Conservation (phyloP, 371 early-diverging fungal species). For the Coemansia sp. region DNA sequence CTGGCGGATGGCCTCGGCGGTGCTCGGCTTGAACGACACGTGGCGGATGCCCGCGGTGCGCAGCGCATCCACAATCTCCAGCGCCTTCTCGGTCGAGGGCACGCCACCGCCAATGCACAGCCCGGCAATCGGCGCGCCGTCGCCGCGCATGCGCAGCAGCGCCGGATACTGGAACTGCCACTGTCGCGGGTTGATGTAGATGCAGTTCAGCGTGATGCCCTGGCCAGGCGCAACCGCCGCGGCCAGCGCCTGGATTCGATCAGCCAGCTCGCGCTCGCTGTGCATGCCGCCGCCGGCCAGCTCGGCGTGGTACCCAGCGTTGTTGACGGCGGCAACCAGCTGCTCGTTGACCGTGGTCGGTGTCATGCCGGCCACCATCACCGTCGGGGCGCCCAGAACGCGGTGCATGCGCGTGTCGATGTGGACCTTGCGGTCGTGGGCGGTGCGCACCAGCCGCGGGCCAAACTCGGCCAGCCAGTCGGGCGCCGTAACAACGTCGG, state of each 20-base stretch:
- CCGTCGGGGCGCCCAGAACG: conserved; percentile 60
- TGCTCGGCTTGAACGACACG: conserved; percentile 92
- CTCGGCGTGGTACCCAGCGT: conserved; percentile 93
- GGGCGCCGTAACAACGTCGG: conserved; percentile 73
- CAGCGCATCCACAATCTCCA: conserved; percentile 77
- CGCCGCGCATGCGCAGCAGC: conserved; percentile 76
- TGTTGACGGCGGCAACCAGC: conserved; percentile 72
- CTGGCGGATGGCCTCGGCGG: conserved; percentile 78
- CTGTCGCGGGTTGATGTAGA: conserved; percentile 88
- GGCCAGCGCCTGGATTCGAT: conserved; percentile 77
- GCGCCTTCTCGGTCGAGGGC: conserved; percentile 84
- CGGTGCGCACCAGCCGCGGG: conserved; percentile 61
- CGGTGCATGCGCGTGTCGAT: conserved; percentile 88
- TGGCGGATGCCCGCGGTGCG: conserved; percentile 80
- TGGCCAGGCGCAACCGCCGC: conserved; percentile 66
- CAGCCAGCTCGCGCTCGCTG: conserved; percentile 70
- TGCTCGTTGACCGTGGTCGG: conserved; percentile 34
- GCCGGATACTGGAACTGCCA: conserved; percentile 96
- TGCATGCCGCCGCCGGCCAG: conserved; percentile 91
- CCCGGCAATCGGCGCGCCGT: conserved; percentile 90
- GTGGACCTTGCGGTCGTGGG: conserved; percentile 63
- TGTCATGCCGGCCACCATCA: conserved; percentile 54
- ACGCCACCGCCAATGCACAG: conserved; percentile 93
- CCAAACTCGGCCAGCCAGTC: conserved; percentile 89
- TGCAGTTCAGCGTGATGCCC: conserved; percentile 87